These are phyloP conservation scores for Hippophae tibetana DNA, from an alignment of 306 rosid genomes.

Conservation along the genomic window DNA sequence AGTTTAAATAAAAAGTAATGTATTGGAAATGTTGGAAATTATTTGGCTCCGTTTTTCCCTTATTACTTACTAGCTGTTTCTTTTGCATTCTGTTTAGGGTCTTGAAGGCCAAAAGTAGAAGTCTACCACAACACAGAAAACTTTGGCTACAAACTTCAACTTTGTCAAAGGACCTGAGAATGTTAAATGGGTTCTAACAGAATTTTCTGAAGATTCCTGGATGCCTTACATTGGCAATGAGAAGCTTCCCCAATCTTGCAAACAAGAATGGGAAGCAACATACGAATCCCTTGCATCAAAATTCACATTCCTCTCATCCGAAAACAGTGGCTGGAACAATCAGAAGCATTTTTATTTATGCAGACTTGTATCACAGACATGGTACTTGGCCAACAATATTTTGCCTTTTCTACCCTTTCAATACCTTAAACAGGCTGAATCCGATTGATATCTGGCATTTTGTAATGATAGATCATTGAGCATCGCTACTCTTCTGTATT, in stretches of 20 bases:
- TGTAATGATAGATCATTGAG: neutral
- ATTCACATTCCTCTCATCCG: constrained; percentile 23
- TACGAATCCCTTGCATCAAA: constrained; percentile 20
- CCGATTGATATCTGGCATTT: constrained; percentile 10
- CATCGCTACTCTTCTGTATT: neutral
- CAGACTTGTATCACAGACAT: constrained; percentile 2
- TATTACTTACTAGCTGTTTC: neutral
- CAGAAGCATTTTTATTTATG: constrained; percentile 5
- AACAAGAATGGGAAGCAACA: constrained; percentile 38
- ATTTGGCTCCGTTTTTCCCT: neutral
- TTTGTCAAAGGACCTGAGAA: constrained; percentile 34
- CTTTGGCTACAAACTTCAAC: constrained; percentile 27
- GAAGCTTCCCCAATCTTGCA: constrained; percentile 25
- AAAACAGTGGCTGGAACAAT: constrained; percentile 7
- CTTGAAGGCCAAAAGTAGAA: constrained; percentile 26
- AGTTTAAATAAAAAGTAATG: constrained; percentile 14
- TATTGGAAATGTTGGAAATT: neutral
- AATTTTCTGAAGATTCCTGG: constrained; percentile 31
- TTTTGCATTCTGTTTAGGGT: constrained; percentile 18
- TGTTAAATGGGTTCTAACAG: constrained; percentile 50
- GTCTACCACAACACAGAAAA: constrained; percentile 18
- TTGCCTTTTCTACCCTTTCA: neutral
- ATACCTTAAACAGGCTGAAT: constrained; percentile 8
- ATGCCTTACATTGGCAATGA: constrained; percentile 30
- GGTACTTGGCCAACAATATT: neutral